Evolutionary conservation across 495 filamentous ascomycete species (phyloP).

Genomic region (Penicillium tannophilum): DNA sequence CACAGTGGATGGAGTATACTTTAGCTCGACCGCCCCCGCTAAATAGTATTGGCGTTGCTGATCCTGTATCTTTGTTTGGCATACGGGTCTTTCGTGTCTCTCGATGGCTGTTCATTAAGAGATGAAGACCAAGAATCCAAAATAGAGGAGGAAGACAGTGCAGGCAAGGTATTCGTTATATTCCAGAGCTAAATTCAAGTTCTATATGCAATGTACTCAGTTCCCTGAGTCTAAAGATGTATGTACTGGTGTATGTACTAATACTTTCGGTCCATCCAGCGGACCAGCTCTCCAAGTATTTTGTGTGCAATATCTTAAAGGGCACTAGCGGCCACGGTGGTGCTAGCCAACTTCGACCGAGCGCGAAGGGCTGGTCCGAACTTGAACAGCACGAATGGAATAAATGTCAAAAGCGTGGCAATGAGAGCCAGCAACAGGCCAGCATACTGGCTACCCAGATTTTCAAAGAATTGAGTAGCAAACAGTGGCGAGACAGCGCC

Average conservation of each 20-base stretch:
- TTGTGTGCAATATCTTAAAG: not conserved
- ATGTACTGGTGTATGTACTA: not conserved
- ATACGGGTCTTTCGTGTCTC: no score
- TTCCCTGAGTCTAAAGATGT: not conserved
- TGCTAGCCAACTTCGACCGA: slow-evolving; percentile 35
- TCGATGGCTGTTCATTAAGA: not conserved
- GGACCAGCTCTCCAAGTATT: not conserved
- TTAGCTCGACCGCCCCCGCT: no score
- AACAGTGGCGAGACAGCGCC: slow-evolving; percentile 54
- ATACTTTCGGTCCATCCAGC: not conserved
- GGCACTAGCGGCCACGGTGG: slow-evolving; percentile 9
- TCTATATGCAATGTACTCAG: not conserved
- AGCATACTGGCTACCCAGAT: slow-evolving; percentile 46
- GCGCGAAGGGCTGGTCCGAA: slow-evolving; percentile 43
- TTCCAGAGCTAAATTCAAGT: not conserved
- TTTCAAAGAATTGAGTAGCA: slow-evolving; percentile 51
- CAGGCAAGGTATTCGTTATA: not conserved
- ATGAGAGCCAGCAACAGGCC: slow-evolving; percentile 45
- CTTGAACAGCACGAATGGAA: slow-evolving; percentile 45
- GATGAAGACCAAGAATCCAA: not conserved
- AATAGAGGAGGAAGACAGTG: not conserved
- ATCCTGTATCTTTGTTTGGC: no score
- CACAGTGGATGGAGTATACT: not conserved
- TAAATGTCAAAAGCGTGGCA: slow-evolving; percentile 42
- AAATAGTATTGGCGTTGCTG: no score